Evolutionary conservation across 2,329 filamentous ascomycete species (phyloP), one percentile per base, ranked within the genome.

Genomic region (Fusarium tricinctum): DNA sequence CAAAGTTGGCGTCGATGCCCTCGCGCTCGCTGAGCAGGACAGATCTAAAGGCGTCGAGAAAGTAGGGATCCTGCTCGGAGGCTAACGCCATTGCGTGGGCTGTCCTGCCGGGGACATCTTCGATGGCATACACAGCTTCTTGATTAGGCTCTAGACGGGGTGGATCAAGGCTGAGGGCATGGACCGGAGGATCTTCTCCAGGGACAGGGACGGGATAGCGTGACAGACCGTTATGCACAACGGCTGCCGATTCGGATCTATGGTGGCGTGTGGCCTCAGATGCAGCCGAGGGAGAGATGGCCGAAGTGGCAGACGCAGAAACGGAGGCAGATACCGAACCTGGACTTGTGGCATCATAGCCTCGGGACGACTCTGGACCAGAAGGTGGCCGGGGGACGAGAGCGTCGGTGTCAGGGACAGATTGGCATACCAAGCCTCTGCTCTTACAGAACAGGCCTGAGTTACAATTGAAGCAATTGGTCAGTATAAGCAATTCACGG

Each of bases 11-110:
- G 58, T 82, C 81, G 9, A 84, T 76, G 26, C 81, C 80, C 19
- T 78, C 77, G n/a, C 80, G 79, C 47, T 79, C 78, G 43, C 82
- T 83, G 44, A 83, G 73, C 28, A 84, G 79, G 19, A 81, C 78
- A 35, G 82, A 84, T 19, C 82, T 76, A 54, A 85, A 84, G 13
- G 81, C 82, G 38, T 81, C 80, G 6, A 85, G 75, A 10, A 84
- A 76, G 63, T 82, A 78, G 2, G 81, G 78, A 54, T 84, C 83
- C 64, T 85, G 83, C 70, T 85, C 82, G 12, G 78, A 80, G 3
- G 81, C 77, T 15, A 80, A 75, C 0, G 82, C 83, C 74, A 84
- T 79, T 14, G 76, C 81, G 68, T 84, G 82, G 14, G 82, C 80
- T 3, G 82, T 83, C 19, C 76, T 70, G 53, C 79, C 77, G 19